Base-by-base conservation (phyloP, 441 rosid genomes). In the Metrosideros polymorpha region DNA sequence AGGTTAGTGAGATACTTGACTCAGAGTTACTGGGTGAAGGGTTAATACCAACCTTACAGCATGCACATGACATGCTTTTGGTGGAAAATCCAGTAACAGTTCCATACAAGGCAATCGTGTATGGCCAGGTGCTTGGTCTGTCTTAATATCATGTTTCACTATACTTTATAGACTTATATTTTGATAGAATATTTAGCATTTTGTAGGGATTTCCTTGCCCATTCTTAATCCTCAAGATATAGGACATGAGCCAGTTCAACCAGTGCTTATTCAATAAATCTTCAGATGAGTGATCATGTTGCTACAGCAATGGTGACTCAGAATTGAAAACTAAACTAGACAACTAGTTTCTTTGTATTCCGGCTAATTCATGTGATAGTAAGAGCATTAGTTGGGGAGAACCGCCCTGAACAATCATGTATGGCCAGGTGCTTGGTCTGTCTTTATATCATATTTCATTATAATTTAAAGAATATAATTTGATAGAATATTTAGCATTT, bases 11-110 rank as follows among this genome's bases (percentile, higher is more conserved):
- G 91, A 98, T 96, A 91, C 91, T 98, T 86, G 99, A 98, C 89
- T 98, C 99, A 19, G 99, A 96, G 93, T 89, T 98, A 51, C 87
- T 98, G 85, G 99, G 99, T 79, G 99, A 98, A 93, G 99, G 99
- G 87, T 91, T 98, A 29, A 96, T 98, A 90, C 99, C 98, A 29
- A 94, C 97, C 90, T 92, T 98, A 57, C 99, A 95, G 88, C 98
- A 96, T 92, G 99, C 99, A 43, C 96, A 95, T 89, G 99, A 96
- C 88, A 88, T 71, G 90, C 92, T 98, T 59, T 91, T 96, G 75
- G 98, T 95, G 90, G 94, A 98, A 32, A 95, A 96, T 91, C 97
- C 99, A 5, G 84, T 90, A 66, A 90, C 95, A 6, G 98, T 98
- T 86, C 99, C 99, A 17, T 96, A 91, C 88, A 91, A 91, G 86